Base-by-base conservation (phyloP, 2,329 filamentous ascomycete species). In the Bipolaris cookei region DNA sequence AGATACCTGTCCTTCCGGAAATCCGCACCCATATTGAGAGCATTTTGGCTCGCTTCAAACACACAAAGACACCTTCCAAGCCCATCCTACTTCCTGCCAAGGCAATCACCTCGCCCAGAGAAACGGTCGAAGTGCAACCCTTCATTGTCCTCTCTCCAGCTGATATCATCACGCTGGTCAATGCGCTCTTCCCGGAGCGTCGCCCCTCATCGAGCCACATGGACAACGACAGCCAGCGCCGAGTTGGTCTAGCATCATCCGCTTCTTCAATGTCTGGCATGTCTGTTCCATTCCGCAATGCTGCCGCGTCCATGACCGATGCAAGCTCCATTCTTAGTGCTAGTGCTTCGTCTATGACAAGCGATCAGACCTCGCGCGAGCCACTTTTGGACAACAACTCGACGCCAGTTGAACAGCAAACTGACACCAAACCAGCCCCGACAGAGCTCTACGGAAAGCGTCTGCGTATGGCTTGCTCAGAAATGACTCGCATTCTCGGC, bases 121-220 rank as follows among this genome's bases (percentile, higher is more conserved):
- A 92, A 75, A 92, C 89, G n/a, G 84, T 84, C 18, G 89, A 92
- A 74, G 89, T 92, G 8, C 90, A 90, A 69, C 90, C 88, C 30
- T 95, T 92, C 70, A 80, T 96, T 68, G 89, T 94, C 32, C 78
- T 97, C 63, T 91, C 90, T 70, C 87, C 91, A 34, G 85, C 90
- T 38, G 93, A 97, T 73, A 80, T 96, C 63, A 81, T 90, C 34
- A 93, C 91, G 2, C 79, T 96, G 67, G 85, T 96, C 61, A 91
- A 95, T 74, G 89, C 90, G 10, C 84, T 97, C 13, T 96, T 93
- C 70, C 93, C 93, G 0, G 88, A 91, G 67, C 83, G 84, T 51
- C 82, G 88, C 38, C 87, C 89, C 1, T 81, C 82, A 34, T 91
- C 88, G 63, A 81, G 64, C 71, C 80, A 66, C 68, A 78, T 65